A percentile compares a stretch with the other conserved stretches of the same genome.
These are phyloP conservation scores for Diaporthe citrichinensis DNA, from an alignment of 2,329 filamentous ascomycete genomes.

Conservation along the genomic window DNA sequence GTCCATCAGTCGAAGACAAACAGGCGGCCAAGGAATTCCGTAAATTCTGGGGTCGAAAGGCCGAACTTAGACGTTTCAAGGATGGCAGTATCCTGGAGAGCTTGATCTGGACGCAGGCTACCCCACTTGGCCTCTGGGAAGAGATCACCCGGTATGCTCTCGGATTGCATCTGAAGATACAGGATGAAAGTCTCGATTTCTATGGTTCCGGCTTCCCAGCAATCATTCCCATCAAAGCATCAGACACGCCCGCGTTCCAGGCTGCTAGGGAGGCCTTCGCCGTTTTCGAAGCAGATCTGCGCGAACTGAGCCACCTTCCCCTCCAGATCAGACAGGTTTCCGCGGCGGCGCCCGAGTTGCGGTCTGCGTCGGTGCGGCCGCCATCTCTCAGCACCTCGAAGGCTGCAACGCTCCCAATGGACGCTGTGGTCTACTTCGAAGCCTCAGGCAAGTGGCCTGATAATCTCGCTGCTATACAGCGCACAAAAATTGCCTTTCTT, in stretches of 20 bases:
- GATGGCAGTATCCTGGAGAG: conserved; percentile 95
- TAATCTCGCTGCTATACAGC: conserved; percentile 89
- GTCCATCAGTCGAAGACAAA: conserved; percentile 88
- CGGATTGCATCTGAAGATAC: conserved; percentile 75
- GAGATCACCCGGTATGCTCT: conserved; percentile 85
- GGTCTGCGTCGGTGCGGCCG: conserved; percentile 76
- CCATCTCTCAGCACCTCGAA: conserved; percentile 64
- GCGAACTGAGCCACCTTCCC: conserved; percentile 83
- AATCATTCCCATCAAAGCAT: conserved; percentile 60
- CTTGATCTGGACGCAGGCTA: conserved; percentile 82
- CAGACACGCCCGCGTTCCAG: conserved; percentile 74
- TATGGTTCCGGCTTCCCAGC: conserved; percentile 66
- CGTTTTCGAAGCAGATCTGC: conserved; percentile 81
- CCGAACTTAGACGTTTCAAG: conserved; percentile 93
- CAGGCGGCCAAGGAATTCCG: conserved; percentile 86
- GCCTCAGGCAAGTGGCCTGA: conserved; percentile 95
- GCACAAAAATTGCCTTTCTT: conserved; percentile 92
- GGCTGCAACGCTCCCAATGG: conserved; percentile 70
- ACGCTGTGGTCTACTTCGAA: conserved; percentile 91
- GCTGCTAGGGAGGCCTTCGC: conserved; percentile 78
- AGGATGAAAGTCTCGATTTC: conserved; percentile 66
- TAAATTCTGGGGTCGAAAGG: conserved; percentile 94
- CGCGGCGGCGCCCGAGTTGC: conserved; percentile 78
- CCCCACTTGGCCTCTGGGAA: conserved; percentile 76
- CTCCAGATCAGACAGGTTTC: conserved; percentile 87